Evolutionary conservation across 2,329 filamentous ascomycete species (phyloP).

Genomic region (Paraconiothyrium sp.): DNA sequence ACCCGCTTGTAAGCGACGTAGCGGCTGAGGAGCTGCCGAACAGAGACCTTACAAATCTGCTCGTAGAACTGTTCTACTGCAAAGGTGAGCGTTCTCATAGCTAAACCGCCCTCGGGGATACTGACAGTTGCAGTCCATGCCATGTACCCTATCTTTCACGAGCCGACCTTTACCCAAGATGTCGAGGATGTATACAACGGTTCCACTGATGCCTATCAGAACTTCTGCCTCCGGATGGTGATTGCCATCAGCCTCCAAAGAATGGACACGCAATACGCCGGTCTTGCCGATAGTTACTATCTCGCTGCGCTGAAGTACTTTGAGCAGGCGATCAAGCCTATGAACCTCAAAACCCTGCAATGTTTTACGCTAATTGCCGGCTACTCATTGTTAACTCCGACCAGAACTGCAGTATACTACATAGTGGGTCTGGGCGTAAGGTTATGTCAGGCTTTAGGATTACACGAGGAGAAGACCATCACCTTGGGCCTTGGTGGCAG

Average conservation of each 20-base stretch:
- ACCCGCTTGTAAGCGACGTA: constrained; percentile 87
- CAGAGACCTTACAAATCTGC: constrained; percentile 75
- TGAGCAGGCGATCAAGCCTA: constrained; percentile 83
- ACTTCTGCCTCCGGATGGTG: constrained; percentile 89
- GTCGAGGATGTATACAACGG: constrained; percentile 83
- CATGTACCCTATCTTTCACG: constrained; percentile 87
- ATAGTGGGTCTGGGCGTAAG: constrained; percentile 87
- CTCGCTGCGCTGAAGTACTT: constrained; percentile 86
- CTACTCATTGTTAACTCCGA: constrained; percentile 92
- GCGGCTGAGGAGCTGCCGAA: constrained; percentile 80
- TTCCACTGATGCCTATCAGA: constrained; percentile 79
- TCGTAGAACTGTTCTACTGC: constrained; percentile 86
- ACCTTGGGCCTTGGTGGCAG: constrained; percentile 68
- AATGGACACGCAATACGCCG: constrained; percentile 87
- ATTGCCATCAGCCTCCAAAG: constrained; percentile 96
- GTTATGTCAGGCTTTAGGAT: constrained; percentile 86
- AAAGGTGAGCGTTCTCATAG: constrained; percentile 67
- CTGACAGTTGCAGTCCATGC: constrained; percentile 73
- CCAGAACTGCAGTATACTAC: constrained; percentile 91
- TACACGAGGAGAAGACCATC: constrained; percentile 90
- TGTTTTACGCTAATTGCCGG: constrained; percentile 87
- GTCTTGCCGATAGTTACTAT: constrained; percentile 93
- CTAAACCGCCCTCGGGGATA: not conserved
- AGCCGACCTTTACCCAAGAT: constrained; percentile 78
- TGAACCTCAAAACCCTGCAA: constrained; percentile 89